Evolutionary conservation across 768 basidiomycete species (phyloP), one percentile per base, ranked within the genome.

Genomic region (Suillus occidentalis): DNA sequence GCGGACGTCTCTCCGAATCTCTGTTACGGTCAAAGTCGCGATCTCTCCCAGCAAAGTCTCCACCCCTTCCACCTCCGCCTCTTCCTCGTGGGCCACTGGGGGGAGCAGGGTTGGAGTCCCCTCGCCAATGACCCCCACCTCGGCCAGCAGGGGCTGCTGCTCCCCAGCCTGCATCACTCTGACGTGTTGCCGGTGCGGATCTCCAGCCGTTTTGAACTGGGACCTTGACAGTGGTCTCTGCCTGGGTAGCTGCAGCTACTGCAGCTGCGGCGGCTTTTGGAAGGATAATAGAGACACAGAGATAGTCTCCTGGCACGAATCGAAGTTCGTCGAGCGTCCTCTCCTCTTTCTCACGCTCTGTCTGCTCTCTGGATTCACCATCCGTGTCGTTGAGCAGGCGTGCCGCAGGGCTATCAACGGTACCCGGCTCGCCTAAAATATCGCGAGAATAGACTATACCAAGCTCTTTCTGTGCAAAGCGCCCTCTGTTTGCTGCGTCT

Each of bases 391-490:
- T 84, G 25, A 87, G 76, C 3, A 92, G 81, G 3, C 89, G 83
- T 0, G 88, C 82, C 0, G 90, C 89, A 7, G 85, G 79, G 16
- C 74, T 74, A 47, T 82, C 80, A 25, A 90, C 73, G 1, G 87
- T 76, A 40, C 91, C 91, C 4, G 90, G 89, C 74, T 92, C 92
- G 57, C 91, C 91, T 3, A 92, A 84, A 67, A 94, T 90, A 76
- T 94, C 93, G 67, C 92, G 88, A 52, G 91, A 91, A 75, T 91
- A 90, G 45, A 94, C 89, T 70, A 84, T 84, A 34, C 92, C 92
- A 50, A 94, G 85, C 50, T 94, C 92, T 77, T 93, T 93, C 73
- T 86, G 84, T 0, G 87, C 79, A 68, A 88, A 90, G 18, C 86
- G 84, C 6, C 91, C 92, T 67, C 89, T 87, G 74, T 85, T 86